Base-by-base conservation (phyloP, 495 filamentous ascomycete genomes). In the Friedmanniomyces simplex region DNA sequence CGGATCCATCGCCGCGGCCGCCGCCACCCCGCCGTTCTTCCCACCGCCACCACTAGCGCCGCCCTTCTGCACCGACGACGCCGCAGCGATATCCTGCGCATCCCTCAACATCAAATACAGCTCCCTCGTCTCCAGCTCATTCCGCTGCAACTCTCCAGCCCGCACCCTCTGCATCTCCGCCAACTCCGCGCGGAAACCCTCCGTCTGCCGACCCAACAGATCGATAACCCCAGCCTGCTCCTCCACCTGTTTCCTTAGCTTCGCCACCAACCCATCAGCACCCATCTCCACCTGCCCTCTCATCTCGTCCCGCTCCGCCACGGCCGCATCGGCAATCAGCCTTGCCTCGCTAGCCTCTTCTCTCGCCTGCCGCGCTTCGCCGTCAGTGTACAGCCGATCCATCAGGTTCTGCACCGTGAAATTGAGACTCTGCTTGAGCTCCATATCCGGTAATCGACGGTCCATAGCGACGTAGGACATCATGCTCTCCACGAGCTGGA, bases 381-480 rank as follows among this genome's bases (percentile, higher is more conserved):
- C 87, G 74, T 98, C 93, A 1, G 94, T 97, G 66, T 98, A 93
- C 50, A 98, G 79, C 68, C 89, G 91, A 70, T 97, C 94, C 55
- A 98, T 75, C 58, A 98, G 75, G 70, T 80, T 93, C 73, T 98
- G 93, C 41, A 98, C 93, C 2, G 94, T 96, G 67, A 97, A 96
- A 68, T 91, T 96, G 63, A 98, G 79, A 59, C 90, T 95, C 66
- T 96, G 90, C 71, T 95, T 95, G 54, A 98, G 81, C 67, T 98
- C 93, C 79, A 98, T 89, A 72, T 98, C 91, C 42, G 93, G 94
- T 59, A 97, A 71, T 52, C 93, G 80, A 61, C 93, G 83, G 70
- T 98, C 93, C 94, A 98, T 98, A 55, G 91, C 93, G 57, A 98
- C 93, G 70, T 98, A 97, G 73, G 88, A 95, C 58, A 98, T 82